Percentiles rank a stretch among this genome's conserved stretches.
These are phyloP conservation scores for Verruconis gallopava DNA, from an alignment of 2,329 filamentous ascomycete species.

Conservation along the genomic window DNA sequence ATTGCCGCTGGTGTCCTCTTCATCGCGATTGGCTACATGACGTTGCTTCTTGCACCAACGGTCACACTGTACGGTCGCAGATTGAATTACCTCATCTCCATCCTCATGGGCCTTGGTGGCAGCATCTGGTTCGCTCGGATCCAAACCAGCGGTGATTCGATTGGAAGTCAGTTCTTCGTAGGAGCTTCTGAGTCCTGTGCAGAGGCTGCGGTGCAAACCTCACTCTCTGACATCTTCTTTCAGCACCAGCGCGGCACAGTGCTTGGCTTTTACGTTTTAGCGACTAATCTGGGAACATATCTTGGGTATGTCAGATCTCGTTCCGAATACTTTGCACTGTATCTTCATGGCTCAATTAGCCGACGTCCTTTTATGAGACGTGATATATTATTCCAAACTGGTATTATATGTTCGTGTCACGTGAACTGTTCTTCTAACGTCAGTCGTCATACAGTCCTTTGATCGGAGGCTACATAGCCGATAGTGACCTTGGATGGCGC, in stretches of 20 bases:
- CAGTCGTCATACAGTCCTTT: no score
- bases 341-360: no score
- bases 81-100: conserved; percentile 41
- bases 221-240: conserved; percentile 44
- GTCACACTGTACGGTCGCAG: conserved; percentile 43
- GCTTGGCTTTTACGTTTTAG: conserved; percentile 42
- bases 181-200: conserved; percentile 44
- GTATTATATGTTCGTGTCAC: no score
- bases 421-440: no score
- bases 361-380: no score
- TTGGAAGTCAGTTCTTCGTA: conserved; percentile 45
- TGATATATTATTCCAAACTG: no score
- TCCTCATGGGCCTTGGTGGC: conserved; percentile 36
- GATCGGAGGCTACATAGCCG: conserved; percentile 38
- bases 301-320: no score
- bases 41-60: conserved; percentile 39
- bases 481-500: conserved; percentile 36
- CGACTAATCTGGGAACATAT: conserved; percentile 44
- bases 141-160: conserved; percentile 31
- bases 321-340: no score
- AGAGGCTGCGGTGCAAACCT: conserved; percentile 45
- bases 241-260: conserved; percentile 43
- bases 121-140: conserved; percentile 41
- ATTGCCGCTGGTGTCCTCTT: conserved; percentile 45
- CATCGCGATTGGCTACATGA: conserved; percentile 43